These are phyloP conservation scores for Pichia ethanolica DNA, from an alignment of 805 yeast species.

Conservation along the genomic window DNA sequence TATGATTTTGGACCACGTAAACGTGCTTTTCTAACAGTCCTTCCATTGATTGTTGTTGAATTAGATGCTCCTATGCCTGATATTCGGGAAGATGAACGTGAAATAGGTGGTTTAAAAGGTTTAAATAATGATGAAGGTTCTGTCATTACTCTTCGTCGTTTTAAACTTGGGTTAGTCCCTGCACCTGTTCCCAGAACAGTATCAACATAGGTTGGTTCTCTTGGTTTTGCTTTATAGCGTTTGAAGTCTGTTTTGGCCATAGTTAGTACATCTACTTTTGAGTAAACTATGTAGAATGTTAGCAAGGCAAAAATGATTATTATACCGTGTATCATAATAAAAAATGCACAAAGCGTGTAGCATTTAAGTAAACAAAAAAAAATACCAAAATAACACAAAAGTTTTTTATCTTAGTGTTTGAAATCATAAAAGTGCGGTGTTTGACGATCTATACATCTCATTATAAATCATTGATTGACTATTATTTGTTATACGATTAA, in stretches of 20 bases:
- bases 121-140: conserved; percentile 48
- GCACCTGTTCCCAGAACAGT: conserved; percentile 62
- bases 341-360: too few relatives aligned
- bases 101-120: conserved; percentile 65
- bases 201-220: conserved; percentile 13
- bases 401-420: too few relatives aligned
- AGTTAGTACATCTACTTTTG: too few relatives aligned
- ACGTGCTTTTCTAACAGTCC: conserved; percentile 21
- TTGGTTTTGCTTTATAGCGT: conserved; percentile 11
- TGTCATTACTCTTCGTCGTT: conserved; percentile 47
- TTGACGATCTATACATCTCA: too few relatives aligned
- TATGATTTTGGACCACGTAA: conserved; percentile 33
- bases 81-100: conserved; percentile 11
- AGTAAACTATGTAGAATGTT: too few relatives aligned
- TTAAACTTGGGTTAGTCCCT: conserved; percentile 48
- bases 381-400: too few relatives aligned
- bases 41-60: conserved; percentile 2
- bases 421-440: too few relatives aligned
- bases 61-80: not conserved
- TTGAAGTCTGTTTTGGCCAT: conserved; percentile 10
- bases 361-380: too few relatives aligned
- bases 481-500: too few relatives aligned
- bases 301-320: too few relatives aligned
- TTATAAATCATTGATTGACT: too few relatives aligned
- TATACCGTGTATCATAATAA: too few relatives aligned